These are phyloP conservation scores for Acmispon strigosus DNA, from an alignment of 306 rosid species.

Conservation along the genomic window DNA sequence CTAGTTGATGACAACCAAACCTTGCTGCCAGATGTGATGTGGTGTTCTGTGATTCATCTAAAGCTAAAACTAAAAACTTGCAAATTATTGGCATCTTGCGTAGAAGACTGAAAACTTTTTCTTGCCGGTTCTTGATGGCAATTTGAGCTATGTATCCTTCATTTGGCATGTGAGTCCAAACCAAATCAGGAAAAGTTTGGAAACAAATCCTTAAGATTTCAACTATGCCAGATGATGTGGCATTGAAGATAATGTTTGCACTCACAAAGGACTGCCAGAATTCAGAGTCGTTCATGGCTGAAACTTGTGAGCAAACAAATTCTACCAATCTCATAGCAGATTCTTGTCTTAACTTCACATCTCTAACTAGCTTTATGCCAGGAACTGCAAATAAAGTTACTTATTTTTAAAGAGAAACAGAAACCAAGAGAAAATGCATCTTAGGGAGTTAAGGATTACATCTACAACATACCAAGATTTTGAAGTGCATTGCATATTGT, in stretches of 20 bases:
- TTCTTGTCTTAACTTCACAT: constrained; percentile 34
- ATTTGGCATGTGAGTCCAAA: constrained; percentile 25
- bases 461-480: constrained; percentile 19
- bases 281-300: neutral
- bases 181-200: constrained; percentile 37
- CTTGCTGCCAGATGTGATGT: constrained; percentile 50
- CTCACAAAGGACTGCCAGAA: constrained; percentile 26
- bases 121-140: constrained; percentile 41
- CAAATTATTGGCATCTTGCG: constrained; percentile 30
- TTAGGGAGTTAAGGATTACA: neutral
- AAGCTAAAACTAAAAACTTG: constrained; percentile 9
- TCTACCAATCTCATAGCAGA: constrained; percentile 35
- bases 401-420: neutral
- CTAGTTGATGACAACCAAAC: constrained; percentile 27
- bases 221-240: constrained; percentile 36
- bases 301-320: constrained; percentile 24
- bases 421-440: neutral
- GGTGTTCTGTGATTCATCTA: constrained; percentile 31
- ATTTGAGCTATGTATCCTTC: constrained; percentile 27
- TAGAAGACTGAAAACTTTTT: constrained; percentile 32
- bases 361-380: constrained; percentile 30
- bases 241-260: constrained; percentile 1
- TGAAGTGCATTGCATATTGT: constrained; percentile 22
- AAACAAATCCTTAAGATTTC: constrained; percentile 39
- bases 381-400: constrained; percentile 38